phyloP scores from a whole-genome alignment of 306 rosid species.

The Cajanus cajan region DNA sequence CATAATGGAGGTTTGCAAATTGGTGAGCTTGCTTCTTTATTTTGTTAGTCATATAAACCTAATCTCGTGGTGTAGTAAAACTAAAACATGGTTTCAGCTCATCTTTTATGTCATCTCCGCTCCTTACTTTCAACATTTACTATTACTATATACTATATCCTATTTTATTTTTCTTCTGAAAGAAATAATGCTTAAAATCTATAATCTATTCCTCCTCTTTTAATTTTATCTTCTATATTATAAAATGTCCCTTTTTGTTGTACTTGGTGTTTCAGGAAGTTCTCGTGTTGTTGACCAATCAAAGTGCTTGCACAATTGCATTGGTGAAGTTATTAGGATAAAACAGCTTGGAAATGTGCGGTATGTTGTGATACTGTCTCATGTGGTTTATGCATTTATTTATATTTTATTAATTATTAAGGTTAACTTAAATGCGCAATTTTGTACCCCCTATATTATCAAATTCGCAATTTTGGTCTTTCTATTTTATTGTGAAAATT shows the following conservation, averaged over 20 bases:
- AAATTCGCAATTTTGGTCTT: no score
- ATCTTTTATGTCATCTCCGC: no score
- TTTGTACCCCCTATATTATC: no score
- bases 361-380: conserved; percentile 34
- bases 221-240: conserved; percentile 2
- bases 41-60: conserved; percentile 3
- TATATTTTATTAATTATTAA: not conserved
- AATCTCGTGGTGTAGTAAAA: no score
- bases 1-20: conserved; percentile 60
- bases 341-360: conserved; percentile 51
- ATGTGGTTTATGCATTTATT: not conserved
- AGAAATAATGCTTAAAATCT: not conserved
- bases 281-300: conserved; percentile 39
- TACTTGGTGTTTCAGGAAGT: conserved; percentile 51
- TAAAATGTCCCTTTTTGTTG: not conserved
- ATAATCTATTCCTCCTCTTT: not conserved
- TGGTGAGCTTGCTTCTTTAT: conserved; percentile 53
- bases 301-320: conserved; percentile 53
- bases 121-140: no score
- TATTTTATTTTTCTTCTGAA: not conserved
- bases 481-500: no score
- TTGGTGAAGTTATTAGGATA: conserved; percentile 72
- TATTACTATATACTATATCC: no score
- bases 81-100: no score
- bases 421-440: no score